A percentile compares a stretch with the other conserved stretches of the same genome.
These are phyloP conservation scores for Annulohypoxylon maeteangense DNA, from an alignment of 495 filamentous ascomycete species.

Conservation along the genomic window DNA sequence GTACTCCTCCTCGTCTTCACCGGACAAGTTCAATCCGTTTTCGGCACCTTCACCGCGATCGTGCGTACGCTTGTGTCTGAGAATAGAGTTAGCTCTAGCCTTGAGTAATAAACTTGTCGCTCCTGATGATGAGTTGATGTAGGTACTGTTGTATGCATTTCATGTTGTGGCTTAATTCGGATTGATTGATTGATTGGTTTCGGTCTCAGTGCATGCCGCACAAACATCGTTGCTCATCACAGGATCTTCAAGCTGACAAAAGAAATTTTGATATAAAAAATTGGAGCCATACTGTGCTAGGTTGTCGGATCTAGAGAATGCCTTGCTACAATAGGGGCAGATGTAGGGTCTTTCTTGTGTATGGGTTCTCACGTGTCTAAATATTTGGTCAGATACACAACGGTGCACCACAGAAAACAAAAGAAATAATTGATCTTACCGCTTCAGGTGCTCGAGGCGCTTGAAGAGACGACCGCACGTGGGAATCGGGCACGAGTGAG, in stretches of 20 bases:
- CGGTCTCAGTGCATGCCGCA: constrained; percentile 42
- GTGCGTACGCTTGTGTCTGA: constrained; percentile 93
- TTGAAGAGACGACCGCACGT: constrained; percentile 98
- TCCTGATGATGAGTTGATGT: constrained; percentile 50
- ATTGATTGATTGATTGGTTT: constrained; percentile 37
- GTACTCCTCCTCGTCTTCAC: constrained; percentile 81
- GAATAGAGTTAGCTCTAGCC: constrained; percentile 50
- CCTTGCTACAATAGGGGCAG: constrained; percentile 97
- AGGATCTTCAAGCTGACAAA: constrained; percentile 49
- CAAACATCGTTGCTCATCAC: constrained; percentile 52
- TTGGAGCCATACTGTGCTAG: constrained; percentile 85
- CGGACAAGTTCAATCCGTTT: constrained; percentile 69
- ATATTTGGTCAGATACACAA: constrained; percentile 67
- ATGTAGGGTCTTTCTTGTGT: constrained; percentile 98
- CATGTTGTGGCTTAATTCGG: constrained; percentile 44
- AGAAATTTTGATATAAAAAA: constrained; percentile 42
- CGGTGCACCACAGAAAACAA: constrained; percentile 58
- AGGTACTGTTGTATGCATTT: constrained; percentile 40
- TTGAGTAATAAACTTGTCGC: constrained; percentile 30
- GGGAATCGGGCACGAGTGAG: constrained; percentile 98
- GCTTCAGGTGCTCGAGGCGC: constrained; percentile 97
- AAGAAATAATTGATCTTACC: constrained; percentile 73
- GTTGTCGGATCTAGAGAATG: constrained; percentile 97
- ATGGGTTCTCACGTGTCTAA: constrained; percentile 97
- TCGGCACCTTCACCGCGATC: constrained; percentile 80